A percentile compares a stretch with the other conserved stretches of the same genome.
phyloP scores from a whole-genome alignment of 495 filamentous ascomycete genomes.

The Bathelium albidoporum region DNA sequence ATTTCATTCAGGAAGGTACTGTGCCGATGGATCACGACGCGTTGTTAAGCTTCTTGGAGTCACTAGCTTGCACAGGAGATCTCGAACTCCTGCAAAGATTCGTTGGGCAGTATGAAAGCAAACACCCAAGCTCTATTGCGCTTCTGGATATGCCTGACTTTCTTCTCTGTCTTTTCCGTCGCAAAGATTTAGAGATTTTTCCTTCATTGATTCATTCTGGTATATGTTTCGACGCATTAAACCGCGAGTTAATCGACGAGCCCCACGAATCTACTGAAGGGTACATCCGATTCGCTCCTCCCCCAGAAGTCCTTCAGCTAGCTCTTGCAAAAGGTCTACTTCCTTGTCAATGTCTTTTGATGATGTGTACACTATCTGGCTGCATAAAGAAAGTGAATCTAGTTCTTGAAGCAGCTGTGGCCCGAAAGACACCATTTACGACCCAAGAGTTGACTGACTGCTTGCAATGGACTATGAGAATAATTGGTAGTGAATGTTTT shows the following conservation, averaged over 20 bases:
- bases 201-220: not conserved
- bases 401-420: not conserved
- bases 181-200: not conserved
- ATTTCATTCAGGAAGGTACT: not conserved
- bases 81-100: not conserved
- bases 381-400: not conserved
- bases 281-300: not conserved
- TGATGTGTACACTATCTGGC: not conserved
- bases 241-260: not conserved
- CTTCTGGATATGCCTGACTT: not conserved
- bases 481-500: not conserved
- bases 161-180: not conserved
- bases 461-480: not conserved
- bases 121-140: not conserved
- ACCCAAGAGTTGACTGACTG: not conserved
- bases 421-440: not conserved
- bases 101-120: not conserved
- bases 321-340: not conserved
- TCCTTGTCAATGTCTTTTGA: slow-evolving; percentile 1
- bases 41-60: not conserved
- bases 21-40: not conserved
- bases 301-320: not conserved
- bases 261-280: not conserved
- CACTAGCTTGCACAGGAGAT: not conserved
- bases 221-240: not conserved